Percentiles rank a stretch among this genome's conserved stretches.
phyloP scores from a whole-genome alignment of 1,284 basidiomycete genomes.

The Tetrapyrgos nigripes region DNA sequence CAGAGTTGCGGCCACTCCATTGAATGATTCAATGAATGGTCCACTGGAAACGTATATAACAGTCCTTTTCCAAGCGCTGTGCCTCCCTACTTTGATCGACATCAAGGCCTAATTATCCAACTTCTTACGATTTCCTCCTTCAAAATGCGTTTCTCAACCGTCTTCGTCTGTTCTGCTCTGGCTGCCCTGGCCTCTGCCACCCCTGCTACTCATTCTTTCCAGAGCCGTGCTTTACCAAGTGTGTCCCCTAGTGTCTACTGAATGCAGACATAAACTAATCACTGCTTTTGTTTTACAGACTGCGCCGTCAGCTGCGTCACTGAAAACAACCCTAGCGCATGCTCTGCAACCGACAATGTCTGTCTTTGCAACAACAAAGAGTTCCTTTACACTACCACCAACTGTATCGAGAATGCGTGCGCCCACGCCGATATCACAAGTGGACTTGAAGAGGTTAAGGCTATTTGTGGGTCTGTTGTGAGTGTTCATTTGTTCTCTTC shows the following conservation, averaged over 20 bases:
- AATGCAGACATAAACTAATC: too few relatives aligned
- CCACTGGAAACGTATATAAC: too few relatives aligned
- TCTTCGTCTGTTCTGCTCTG: not conserved
- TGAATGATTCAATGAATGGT: too few relatives aligned
- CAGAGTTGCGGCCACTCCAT: too few relatives aligned
- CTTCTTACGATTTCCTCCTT: too few relatives aligned
- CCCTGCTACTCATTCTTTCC: not conserved
- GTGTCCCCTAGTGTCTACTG: not conserved
- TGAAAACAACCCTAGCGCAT: not conserved
- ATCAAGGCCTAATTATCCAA: too few relatives aligned
- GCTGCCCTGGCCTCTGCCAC: not conserved
- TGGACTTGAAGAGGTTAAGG: not conserved
- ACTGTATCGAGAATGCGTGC: slow-evolving; percentile 4
- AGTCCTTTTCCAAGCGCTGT: too few relatives aligned
- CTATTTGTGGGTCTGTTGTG: not conserved
- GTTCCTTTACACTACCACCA: not conserved
- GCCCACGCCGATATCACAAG: not conserved
- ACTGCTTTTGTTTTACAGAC: not conserved
- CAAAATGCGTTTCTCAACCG: not conserved
- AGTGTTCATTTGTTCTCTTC: not conserved
- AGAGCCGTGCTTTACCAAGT: not conserved
- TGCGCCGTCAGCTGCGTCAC: slow-evolving; percentile 1
- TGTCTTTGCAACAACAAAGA: slow-evolving; percentile 6
- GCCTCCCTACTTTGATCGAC: too few relatives aligned
- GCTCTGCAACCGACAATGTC: slow-evolving; percentile 2